A percentile compares a stretch with the other conserved stretches of the same genome.
Evolutionary conservation across 139 green algal species (phyloP).

Genomic region (Chara braunii): DNA sequence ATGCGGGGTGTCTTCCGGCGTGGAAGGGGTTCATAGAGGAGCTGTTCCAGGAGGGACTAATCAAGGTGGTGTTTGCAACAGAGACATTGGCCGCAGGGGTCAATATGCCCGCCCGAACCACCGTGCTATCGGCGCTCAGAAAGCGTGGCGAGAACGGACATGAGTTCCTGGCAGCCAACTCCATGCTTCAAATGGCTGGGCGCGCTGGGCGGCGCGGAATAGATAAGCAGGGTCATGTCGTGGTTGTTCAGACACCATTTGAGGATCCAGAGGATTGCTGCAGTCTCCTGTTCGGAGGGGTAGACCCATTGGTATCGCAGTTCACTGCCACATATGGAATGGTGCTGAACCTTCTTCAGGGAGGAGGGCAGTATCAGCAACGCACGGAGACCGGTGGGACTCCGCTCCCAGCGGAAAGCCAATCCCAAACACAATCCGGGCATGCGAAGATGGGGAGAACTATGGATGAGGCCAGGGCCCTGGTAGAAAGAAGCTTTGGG

Average conservation of each 20-base stretch:
- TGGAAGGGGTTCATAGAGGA: slow-evolving; percentile 87
- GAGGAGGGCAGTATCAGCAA: no score
- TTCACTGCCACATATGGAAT: slow-evolving; percentile 48
- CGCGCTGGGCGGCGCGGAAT: slow-evolving; percentile 31
- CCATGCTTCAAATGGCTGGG: slow-evolving; percentile 45
- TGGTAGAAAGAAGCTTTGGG: slow-evolving; percentile 43
- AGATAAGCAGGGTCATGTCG: slow-evolving; percentile 30
- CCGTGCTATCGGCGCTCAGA: slow-evolving; percentile 34
- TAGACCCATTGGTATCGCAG: slow-evolving; percentile 40
- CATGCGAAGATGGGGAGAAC: slow-evolving; percentile 7
- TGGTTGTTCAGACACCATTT: slow-evolving; percentile 43
- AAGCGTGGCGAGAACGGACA: slow-evolving; percentile 34
- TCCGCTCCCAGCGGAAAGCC: background rate
- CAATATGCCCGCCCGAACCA: slow-evolving; percentile 92
- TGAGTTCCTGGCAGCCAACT: slow-evolving; percentile 27
- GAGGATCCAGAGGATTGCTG: slow-evolving; percentile 35
- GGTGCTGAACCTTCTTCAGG: slow-evolving; percentile 44
- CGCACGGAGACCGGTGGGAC: no score
- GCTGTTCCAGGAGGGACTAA: slow-evolving; percentile 69
- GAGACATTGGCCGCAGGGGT: slow-evolving; percentile 94
- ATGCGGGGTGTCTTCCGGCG: slow-evolving; percentile 75
- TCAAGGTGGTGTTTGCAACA: slow-evolving; percentile 83
- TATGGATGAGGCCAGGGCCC: slow-evolving; percentile 16
- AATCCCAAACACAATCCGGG: no score
- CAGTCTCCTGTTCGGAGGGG: slow-evolving; percentile 17